Conservation (phyloP, 768 basidiomycete genomes). For the Neoboletus subvelutipes region DNA sequence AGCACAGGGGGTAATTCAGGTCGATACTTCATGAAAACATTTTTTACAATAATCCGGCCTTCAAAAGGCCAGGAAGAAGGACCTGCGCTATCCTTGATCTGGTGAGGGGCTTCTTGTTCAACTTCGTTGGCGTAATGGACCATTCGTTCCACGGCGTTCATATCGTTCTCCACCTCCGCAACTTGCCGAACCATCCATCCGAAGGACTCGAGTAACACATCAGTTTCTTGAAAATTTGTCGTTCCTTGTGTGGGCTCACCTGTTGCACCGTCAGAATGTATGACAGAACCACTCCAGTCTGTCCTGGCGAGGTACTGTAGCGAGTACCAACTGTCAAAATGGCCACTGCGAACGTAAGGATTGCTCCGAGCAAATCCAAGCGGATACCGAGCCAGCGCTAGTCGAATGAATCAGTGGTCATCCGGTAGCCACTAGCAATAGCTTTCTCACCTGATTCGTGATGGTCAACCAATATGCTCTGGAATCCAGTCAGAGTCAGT, state of each 20-base stretch:
- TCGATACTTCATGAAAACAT: constrained; percentile 80
- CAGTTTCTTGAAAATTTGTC: neutral
- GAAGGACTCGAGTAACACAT: constrained; percentile 45
- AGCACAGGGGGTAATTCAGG: constrained; percentile 87
- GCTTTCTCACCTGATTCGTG: constrained; percentile 61
- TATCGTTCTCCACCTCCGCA: constrained; percentile 89
- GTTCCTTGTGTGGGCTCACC: constrained; percentile 35
- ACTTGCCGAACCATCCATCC: constrained; percentile 75
- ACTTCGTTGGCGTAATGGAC: constrained; percentile 77
- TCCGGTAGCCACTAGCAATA: neutral
- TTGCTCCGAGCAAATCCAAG: constrained; percentile 77
- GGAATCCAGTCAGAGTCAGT: neutral
- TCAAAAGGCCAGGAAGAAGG: constrained; percentile 68
- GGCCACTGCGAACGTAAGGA: constrained; percentile 74
- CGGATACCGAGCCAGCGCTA: constrained; percentile 86
- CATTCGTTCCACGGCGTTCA: constrained; percentile 89
- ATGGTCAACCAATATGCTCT: constrained; percentile 86
- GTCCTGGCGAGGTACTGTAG: constrained; percentile 72
- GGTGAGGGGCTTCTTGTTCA: constrained; percentile 79
- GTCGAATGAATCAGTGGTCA: neutral
- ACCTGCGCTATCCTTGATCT: constrained; percentile 59
- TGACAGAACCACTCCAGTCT: constrained; percentile 74
- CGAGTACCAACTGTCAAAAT: constrained; percentile 75
- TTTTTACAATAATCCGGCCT: constrained; percentile 71
- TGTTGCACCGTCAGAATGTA: constrained; percentile 82